phyloP scores from a whole-genome alignment of 768 basidiomycete species.

The Suillus paluster region DNA sequence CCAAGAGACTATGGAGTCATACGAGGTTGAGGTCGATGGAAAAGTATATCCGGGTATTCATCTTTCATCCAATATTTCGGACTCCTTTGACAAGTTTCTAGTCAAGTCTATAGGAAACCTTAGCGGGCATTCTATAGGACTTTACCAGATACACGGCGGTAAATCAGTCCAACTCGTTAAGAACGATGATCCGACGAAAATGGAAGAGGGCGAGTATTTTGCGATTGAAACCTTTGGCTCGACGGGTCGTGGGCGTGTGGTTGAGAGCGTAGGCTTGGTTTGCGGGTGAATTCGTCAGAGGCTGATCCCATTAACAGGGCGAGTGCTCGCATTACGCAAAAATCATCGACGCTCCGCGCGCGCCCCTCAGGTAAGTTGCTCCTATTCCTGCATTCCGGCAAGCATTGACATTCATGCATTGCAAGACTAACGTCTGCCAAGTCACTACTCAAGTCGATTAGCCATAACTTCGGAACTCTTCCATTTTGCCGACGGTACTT shows the following conservation, averaged over 20 bases:
- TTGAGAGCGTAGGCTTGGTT: conserved; percentile 65
- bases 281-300: not conserved
- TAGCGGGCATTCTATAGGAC: conserved; percentile 91
- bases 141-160: conserved; percentile 91
- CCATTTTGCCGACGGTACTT: conserved; percentile 97
- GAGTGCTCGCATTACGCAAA: conserved; percentile 94
- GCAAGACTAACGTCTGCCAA: conserved; percentile 82
- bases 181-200: conserved; percentile 89
- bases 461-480: conserved; percentile 91
- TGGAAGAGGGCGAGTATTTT: conserved; percentile 99
- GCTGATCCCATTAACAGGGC: conserved; percentile 52
- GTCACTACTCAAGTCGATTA: conserved; percentile 83
- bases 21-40: conserved; percentile 92
- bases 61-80: conserved; percentile 1
- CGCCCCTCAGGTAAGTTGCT: conserved; percentile 67
- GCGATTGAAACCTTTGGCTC: conserved; percentile 99
- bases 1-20: conserved; percentile 99
- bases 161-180: conserved; percentile 92
- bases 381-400: conserved; percentile 5
- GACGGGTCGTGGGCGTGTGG: conserved; percentile 88
- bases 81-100: conserved; percentile 31
- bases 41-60: conserved; percentile 76
- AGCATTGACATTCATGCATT: conserved; percentile 10
- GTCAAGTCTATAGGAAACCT: conserved; percentile 95
- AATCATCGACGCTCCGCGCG: conserved; percentile 68